Percentiles rank a stretch among this genome's conserved stretches.
phyloP scores from a whole-genome alignment of 2,329 filamentous ascomycete species.

The Botrytis paeoniae region DNA sequence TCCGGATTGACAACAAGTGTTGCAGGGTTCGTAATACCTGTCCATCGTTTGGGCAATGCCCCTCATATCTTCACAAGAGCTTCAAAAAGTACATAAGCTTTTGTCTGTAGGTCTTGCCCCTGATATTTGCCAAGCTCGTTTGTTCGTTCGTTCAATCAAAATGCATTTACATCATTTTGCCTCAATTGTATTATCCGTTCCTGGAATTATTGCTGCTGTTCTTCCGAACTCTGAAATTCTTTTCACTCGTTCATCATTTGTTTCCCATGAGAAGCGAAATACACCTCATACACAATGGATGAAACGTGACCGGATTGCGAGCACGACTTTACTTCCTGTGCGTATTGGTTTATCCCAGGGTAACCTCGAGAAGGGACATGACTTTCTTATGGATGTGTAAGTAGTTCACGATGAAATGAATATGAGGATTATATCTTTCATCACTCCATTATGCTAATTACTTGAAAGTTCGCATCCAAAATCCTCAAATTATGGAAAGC shows the following conservation, averaged over 20 bases:
- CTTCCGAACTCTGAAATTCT: neutral
- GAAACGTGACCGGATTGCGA: slow-evolving; percentile 23
- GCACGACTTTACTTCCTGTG: slow-evolving; percentile 40
- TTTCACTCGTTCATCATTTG: slow-evolving; percentile 2
- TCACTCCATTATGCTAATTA: neutral
- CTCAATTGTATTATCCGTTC: neutral
- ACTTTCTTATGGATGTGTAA: slow-evolving; percentile 42
- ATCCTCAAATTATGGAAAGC: slow-evolving; percentile 39
- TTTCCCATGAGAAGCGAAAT: slow-evolving; percentile 27
- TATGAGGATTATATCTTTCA: neutral
- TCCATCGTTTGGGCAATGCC: neutral
- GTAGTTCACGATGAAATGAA: slow-evolving; percentile 1
- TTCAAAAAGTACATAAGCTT: neutral
- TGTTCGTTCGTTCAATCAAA: slow-evolving; percentile 14
- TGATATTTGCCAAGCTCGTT: neutral
- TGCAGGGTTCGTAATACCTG: slow-evolving; percentile 12
- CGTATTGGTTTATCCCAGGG: slow-evolving; percentile 45
- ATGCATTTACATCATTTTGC: slow-evolving; percentile 16
- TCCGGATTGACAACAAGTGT: slow-evolving; percentile 17
- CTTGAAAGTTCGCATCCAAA: slow-evolving; percentile 31
- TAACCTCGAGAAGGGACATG: slow-evolving; percentile 45
- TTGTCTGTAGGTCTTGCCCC: neutral
- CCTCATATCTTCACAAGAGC: slow-evolving; percentile 8
- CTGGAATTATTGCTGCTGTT: neutral
- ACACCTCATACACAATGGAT: slow-evolving; percentile 22